Conservation (phyloP, 805 yeast species). For the Candida stauntonica region DNA sequence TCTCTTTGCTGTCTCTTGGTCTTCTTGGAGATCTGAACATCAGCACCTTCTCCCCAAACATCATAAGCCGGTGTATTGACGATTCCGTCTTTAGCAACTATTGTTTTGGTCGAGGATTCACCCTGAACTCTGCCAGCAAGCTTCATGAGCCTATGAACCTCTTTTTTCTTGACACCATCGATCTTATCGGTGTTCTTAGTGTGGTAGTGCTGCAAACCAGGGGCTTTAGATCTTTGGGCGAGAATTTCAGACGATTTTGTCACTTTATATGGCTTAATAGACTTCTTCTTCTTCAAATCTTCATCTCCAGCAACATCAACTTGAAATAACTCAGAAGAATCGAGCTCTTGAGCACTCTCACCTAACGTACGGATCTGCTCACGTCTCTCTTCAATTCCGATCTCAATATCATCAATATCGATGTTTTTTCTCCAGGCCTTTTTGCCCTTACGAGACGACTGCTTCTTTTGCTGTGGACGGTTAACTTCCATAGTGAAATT, state of each 20-base stretch:
- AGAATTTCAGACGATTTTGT: constrained; percentile 46
- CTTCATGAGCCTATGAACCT: constrained; percentile 46
- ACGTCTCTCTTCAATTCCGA: constrained; percentile 61
- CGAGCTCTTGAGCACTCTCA: constrained; percentile 34
- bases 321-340: constrained; percentile 47
- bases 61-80: constrained; percentile 51
- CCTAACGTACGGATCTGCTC: constrained; percentile 58
- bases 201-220: constrained; percentile 46
- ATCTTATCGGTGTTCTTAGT: constrained; percentile 41
- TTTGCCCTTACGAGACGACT: constrained; percentile 88
- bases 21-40: too few species aligned
- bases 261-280: constrained; percentile 28
- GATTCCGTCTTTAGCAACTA: constrained; percentile 62
- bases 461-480: constrained; percentile 58
- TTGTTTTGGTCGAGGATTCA: constrained; percentile 45
- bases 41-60: constrained; percentile 68
- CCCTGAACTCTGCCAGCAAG: constrained; percentile 71
- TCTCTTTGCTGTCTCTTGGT: constrained; percentile 20
- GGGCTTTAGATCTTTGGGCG: constrained; percentile 71
- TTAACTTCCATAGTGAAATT: constrained; percentile 30
- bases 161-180: constrained; percentile 39
- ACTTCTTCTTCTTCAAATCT: constrained; percentile 33
- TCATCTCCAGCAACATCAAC: constrained; percentile 67
- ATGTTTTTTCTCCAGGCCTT: constrained; percentile 91
- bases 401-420: constrained; percentile 75